Conservation (phyloP, 106 monocot genomes). For the Dendrobium officinale region DNA sequence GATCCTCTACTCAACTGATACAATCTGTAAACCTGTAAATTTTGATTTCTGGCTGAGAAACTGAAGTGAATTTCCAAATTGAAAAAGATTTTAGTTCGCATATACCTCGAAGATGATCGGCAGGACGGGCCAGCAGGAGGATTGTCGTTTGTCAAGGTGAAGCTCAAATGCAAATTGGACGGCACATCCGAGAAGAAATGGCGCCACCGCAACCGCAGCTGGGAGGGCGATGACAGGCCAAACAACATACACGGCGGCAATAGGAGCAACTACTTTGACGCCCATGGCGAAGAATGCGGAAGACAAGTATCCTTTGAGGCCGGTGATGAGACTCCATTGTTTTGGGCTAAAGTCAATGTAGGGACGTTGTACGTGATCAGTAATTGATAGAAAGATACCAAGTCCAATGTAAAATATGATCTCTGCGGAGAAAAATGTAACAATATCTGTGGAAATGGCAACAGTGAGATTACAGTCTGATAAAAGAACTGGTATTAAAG, state of each 20-base stretch:
- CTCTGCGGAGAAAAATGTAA: constrained; percentile 44
- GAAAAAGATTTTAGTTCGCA: no score
- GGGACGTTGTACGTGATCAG: constrained; percentile 46
- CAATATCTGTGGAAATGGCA: constrained; percentile 38
- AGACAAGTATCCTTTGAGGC: constrained; percentile 50
- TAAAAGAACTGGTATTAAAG: neutral
- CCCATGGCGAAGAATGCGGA: constrained; percentile 70
- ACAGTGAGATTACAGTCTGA: neutral
- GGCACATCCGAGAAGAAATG: constrained; percentile 65
- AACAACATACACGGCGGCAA: constrained; percentile 38
- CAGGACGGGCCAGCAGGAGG: constrained; percentile 73
- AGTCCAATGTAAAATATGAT: constrained; percentile 56
- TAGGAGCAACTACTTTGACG: constrained; percentile 55
- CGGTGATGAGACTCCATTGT: constrained; percentile 64
- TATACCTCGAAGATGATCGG: constrained; percentile 78
- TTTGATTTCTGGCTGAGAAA: neutral
- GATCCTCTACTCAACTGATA: constrained; percentile 68
- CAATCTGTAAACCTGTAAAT: constrained; percentile 55
- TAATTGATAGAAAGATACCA: constrained; percentile 36
- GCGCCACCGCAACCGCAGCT: constrained; percentile 40
- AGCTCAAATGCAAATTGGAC: constrained; percentile 54
- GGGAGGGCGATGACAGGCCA: constrained; percentile 62
- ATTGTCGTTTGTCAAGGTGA: constrained; percentile 15
- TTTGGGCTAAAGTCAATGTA: constrained; percentile 66
- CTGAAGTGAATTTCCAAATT: neutral